Base-by-base conservation (phyloP, 202 grass and related monocot genomes). In the Setaria viridis region DNA sequence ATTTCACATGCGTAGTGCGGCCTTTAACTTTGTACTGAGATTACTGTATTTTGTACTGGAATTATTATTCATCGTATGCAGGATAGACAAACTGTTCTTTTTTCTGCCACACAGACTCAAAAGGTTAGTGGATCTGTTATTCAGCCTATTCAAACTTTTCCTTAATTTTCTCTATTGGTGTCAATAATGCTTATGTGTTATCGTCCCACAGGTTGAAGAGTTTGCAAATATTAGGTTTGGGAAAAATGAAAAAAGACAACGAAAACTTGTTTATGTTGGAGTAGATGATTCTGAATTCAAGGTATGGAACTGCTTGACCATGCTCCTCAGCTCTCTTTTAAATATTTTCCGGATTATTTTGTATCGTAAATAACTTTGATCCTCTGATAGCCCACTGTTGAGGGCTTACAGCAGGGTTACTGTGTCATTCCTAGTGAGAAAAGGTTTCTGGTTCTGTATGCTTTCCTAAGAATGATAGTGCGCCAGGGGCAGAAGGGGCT, bases 331-430 rank as follows among this genome's bases (percentile, higher is more conserved):
- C 37, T 62, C 11, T 74, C 10, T 9, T 69, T 35, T 63, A 29
- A 68, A 55, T 11, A 29, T 64, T 79, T 17, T 79, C 2, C 53
- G 10, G 16, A 7, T 51, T 68, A 13, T 21, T 55, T 55, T 21
- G 19, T 70, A 76, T 19, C 5, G 66, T 46, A 63, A 70, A 78
- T 76, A 76, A 79, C 17, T 67, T 56, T 81, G 59, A 76, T 74
- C 56, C 25, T 87, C 17, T 58, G 80, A 37, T 82, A 98, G 95
- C 84, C 90, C 53, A 95, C 93, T 9, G 95, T 98, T 63, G 91
- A 95, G 84, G 91, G 91, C 42, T 89, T 98, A 62, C 74, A 95
- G 55, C 93, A 98, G 81, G 95, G 93, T 2, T 98, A 98, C 76
- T 98, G 93, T 82, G 80, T 94, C 32, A 85, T 98, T 85, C 76